Conservation (phyloP, 805 yeast genomes). For the Yarrowia sp. region DNA sequence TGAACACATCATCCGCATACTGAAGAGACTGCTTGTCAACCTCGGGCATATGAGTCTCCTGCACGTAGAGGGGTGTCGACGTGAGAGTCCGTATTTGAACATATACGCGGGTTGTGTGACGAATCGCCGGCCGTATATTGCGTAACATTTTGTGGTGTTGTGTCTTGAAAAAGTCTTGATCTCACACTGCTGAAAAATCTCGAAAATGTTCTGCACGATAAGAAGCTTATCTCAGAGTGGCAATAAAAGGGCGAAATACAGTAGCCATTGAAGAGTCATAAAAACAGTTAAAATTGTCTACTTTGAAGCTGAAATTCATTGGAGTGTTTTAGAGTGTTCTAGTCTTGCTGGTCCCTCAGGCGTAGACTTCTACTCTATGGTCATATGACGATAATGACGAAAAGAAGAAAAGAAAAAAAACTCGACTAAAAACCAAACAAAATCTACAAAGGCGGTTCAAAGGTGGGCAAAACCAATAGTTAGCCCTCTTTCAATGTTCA, state of each 20-base stretch:
- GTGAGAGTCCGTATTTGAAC: background rate
- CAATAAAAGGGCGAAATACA: background rate
- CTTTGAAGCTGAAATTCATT: no score
- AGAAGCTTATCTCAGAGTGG: conserved; percentile 2
- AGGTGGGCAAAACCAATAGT: no score
- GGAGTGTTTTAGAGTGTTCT: no score
- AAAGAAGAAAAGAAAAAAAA: no score
- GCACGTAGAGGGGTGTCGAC: conserved; percentile 9
- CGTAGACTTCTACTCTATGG: no score
- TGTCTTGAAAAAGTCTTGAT: background rate
- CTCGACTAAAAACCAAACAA: no score
- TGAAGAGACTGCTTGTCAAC: background rate
- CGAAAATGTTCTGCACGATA: background rate
- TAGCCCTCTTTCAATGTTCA: background rate
- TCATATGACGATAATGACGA: background rate
- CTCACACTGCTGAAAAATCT: background rate
- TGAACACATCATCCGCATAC: conserved; percentile 18
- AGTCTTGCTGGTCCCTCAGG: no score
- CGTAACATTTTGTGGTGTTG: background rate
- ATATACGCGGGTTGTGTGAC: background rate
- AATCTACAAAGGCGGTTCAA: no score
- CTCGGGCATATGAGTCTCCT: conserved; percentile 8
- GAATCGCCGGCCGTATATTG: background rate
- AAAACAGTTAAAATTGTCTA: no score
- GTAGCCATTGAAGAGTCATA: no score